A percentile compares a stretch with the other conserved stretches of the same genome.
phyloP scores from a whole-genome alignment of 2,329 filamentous ascomycete genomes.

The Sporothrix sp. region DNA sequence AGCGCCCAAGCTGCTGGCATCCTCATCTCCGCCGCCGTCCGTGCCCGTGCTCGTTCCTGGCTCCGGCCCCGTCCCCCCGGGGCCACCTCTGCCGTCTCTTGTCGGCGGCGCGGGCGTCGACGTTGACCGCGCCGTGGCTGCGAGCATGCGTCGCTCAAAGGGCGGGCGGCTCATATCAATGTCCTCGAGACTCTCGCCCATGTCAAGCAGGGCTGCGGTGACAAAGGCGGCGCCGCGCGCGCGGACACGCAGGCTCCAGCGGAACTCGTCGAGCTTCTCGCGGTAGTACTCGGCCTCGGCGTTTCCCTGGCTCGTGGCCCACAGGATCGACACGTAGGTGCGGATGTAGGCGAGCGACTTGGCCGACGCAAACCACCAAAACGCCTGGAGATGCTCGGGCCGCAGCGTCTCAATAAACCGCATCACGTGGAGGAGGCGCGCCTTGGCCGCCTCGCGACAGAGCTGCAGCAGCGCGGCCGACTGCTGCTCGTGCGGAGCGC shows the following conservation, averaged over 20 bases:
- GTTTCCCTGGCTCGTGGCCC: slow-evolving; percentile 29
- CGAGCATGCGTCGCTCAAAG: neutral
- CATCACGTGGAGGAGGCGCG: slow-evolving; percentile 31
- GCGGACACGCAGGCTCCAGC: slow-evolving; percentile 33
- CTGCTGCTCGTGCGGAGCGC: neutral
- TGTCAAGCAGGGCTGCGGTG: slow-evolving; percentile 29
- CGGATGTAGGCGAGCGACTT: slow-evolving; percentile 35
- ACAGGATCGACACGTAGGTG: slow-evolving; percentile 32
- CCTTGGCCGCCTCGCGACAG: slow-evolving; percentile 30
- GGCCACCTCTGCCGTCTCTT: neutral
- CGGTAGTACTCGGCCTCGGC: slow-evolving; percentile 32
- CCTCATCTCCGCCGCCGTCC: no score
- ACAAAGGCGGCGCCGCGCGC: slow-evolving; percentile 31
- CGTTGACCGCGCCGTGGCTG: neutral
- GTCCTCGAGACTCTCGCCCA: slow-evolving; percentile 23
- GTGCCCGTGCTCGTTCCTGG: no score
- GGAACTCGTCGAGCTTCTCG: slow-evolving; percentile 30
- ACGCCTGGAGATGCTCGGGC: slow-evolving; percentile 36
- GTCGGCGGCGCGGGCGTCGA: neutral
- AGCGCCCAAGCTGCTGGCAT: no score
- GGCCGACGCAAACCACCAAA: slow-evolving; percentile 36
- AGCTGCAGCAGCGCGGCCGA: slow-evolving; percentile 21
- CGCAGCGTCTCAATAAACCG: slow-evolving; percentile 32
- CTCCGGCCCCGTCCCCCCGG: no score
- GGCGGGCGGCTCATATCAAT: slow-evolving; percentile 12